Conservation (phyloP, 805 yeast genomes). For the Candida easanensis region DNA sequence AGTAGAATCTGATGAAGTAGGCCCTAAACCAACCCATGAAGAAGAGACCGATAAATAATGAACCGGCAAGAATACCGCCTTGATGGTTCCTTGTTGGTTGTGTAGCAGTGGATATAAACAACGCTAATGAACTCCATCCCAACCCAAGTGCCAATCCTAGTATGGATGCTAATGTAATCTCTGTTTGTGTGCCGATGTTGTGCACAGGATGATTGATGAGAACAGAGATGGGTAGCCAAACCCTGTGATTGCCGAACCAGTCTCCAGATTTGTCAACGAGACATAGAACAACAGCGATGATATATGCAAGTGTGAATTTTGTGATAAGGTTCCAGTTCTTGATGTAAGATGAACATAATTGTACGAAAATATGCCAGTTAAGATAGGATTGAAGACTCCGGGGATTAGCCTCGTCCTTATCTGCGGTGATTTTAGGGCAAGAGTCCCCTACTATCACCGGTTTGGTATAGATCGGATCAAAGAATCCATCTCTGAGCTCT, state of each 20-base stretch:
- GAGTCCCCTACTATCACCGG: constrained; percentile 18
- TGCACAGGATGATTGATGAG: constrained; percentile 47
- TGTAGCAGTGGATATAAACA: constrained; percentile 40
- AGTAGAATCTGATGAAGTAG: constrained; percentile 37
- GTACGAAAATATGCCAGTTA: too few species aligned
- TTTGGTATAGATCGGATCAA: constrained; percentile 42
- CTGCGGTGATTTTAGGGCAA: background rate
- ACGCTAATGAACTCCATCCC: constrained; percentile 43
- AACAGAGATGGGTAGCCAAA: constrained; percentile 41
- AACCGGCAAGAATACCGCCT: constrained; percentile 45
- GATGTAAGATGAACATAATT: background rate
- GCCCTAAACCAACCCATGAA: constrained; percentile 41
- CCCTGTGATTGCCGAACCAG: constrained; percentile 43
- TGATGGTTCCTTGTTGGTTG: constrained; percentile 38
- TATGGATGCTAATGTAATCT: constrained; percentile 39
- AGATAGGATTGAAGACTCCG: too few species aligned
- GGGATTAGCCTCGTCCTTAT: background rate
- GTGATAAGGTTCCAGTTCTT: constrained; percentile 19
- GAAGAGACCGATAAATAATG: constrained; percentile 37
- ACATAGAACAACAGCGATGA: constrained; percentile 38
- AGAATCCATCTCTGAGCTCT: constrained; percentile 47
- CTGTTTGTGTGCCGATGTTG: constrained; percentile 44
- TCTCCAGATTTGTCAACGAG: constrained; percentile 34
- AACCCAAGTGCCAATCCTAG: constrained; percentile 40
- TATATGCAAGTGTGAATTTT: constrained; percentile 33